Percentiles rank a stretch among this genome's conserved stretches.
These are phyloP conservation scores for Pichia sp. DNA, from an alignment of 1,139 yeast species.

Conservation along the genomic window DNA sequence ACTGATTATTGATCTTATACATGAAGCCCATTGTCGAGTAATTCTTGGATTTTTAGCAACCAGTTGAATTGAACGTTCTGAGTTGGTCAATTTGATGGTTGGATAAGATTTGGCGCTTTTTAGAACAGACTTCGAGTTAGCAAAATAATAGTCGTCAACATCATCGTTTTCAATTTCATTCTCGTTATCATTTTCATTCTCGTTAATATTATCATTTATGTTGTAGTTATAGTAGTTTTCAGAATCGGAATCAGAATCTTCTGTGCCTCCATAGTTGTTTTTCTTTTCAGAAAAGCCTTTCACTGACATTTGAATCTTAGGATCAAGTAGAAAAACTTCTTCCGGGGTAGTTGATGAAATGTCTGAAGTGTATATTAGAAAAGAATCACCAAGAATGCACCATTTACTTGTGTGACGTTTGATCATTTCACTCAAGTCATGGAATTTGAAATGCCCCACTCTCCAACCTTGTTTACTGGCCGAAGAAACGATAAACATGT, in stretches of 20 bases:
- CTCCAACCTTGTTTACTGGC: slow-evolving; percentile 94
- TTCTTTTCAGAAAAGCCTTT: slow-evolving; percentile 36
- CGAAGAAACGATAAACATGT: slow-evolving; percentile 70
- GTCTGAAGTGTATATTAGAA: slow-evolving; percentile 79
- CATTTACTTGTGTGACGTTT: slow-evolving; percentile 88
- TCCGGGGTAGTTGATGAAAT: slow-evolving; percentile 81
- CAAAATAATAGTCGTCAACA: slow-evolving; percentile 28
- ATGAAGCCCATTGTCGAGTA: slow-evolving; percentile 70
- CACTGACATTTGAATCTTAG: slow-evolving; percentile 53
- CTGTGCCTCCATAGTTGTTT: slow-evolving; percentile 1
- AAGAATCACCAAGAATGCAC: slow-evolving; percentile 82
- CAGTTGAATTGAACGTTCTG: slow-evolving; percentile 72
- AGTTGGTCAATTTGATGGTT: slow-evolving; percentile 65
- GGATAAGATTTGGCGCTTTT: slow-evolving; percentile 36
- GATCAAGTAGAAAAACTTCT: slow-evolving; percentile 85
- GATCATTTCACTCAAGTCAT: slow-evolving; percentile 79
- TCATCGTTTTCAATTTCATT: slow-evolving; percentile 22
- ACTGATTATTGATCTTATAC: slow-evolving; percentile 65
- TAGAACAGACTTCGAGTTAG: slow-evolving; percentile 20
- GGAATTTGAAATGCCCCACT: slow-evolving; percentile 79
- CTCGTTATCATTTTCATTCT: slow-evolving; percentile 26
- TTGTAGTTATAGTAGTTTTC: slow-evolving; percentile 24
- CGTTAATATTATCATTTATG: slow-evolving; percentile 24
- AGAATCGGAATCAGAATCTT: slow-evolving; percentile 10
- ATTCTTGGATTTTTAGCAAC: slow-evolving; percentile 70